Base-by-base conservation (phyloP, 2,329 filamentous ascomycete species). In the Pseudopyricularia cyperi region DNA sequence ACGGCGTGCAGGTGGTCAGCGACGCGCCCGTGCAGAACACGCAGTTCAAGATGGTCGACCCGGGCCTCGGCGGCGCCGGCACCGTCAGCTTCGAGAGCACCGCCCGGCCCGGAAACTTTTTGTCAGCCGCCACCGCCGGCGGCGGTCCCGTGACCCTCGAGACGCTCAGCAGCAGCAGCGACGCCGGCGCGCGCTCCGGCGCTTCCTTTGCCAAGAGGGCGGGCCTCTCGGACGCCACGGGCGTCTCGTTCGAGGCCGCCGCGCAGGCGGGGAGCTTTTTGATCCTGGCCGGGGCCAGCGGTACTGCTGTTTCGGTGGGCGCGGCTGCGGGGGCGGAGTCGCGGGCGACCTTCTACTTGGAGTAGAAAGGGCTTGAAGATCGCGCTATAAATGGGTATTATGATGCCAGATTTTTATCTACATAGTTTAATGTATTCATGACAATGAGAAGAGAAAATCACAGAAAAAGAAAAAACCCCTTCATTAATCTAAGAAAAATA, bases 181-280 rank as follows among this genome's bases (percentile, higher is more conserved):
- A 42, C 17, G 17, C 37, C 37, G 37, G 37, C 11, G 37, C 37
- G 17, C 17, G 17, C 17, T 35, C 39, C 0, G 53, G 54, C 19
- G 54, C 55, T 19, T 60, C 57, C 46, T 62, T 61, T 48, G 34
- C 35, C 1, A 53, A 57, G 46, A 37, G 34, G 3, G 46, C 54
- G 2, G 60, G 60, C 1, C 42, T 60, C 33, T 62, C 64, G 19
- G 67, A 69, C 33, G 60, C 52, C 52, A 60, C 65, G 4, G 59
- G 56, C 0, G 51, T 61, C 4, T 60, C 59, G 15, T 57, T 60
- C n/a, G 58, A 60, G 44, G 37, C 48, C 17, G 24, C 26, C 35
- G 19, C 48, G 1, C 11, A 22, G 22, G 19, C 48, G 12, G 48
- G 34, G 34, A 34, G 35, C 22, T 50, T 26, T 26, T 26, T 50